phyloP scores from a whole-genome alignment of 495 filamentous ascomycete genomes.

The Neurospora sp. region DNA sequence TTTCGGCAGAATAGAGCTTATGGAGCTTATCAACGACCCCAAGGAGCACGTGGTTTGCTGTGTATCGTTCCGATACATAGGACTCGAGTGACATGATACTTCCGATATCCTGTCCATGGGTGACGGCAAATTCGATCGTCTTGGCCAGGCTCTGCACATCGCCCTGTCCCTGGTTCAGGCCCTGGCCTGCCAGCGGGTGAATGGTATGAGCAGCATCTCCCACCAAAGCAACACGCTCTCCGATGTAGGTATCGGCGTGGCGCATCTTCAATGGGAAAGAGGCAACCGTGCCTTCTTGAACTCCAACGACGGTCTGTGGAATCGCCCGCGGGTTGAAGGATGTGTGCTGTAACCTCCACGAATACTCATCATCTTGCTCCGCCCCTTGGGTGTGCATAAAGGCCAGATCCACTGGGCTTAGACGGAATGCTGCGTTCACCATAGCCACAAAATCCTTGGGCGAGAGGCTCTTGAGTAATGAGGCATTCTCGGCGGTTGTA shows the following conservation, averaged over 20 bases:
- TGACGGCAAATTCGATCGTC: conserved; percentile 66
- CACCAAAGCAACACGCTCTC: conserved; percentile 75
- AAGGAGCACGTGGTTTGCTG: conserved; percentile 72
- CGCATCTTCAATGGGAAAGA: conserved; percentile 86
- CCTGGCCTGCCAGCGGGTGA: conserved; percentile 90
- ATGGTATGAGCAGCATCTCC: conserved; percentile 93
- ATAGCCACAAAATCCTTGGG: conserved; percentile 66
- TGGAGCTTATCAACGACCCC: conserved; percentile 90
- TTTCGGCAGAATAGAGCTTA: conserved; percentile 74
- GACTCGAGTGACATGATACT: conserved; percentile 59
- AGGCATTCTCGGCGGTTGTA: conserved; percentile 67
- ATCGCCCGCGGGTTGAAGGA: conserved; percentile 35
- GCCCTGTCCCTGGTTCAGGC: conserved; percentile 84
- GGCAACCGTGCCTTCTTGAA: conserved; percentile 75
- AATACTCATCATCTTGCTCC: conserved; percentile 62
- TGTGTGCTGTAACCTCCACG: conserved; percentile 71
- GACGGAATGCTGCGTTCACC: conserved; percentile 89
- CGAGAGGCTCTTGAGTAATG: conserved; percentile 66
- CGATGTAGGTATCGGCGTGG: conserved; percentile 86
- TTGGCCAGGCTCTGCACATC: conserved; percentile 69
- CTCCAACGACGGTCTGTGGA: conserved; percentile 43
- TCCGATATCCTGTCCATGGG: conserved; percentile 74
- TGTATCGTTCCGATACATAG: conserved; percentile 71
- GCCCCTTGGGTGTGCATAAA: conserved; percentile 61
- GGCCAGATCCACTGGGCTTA: conserved; percentile 64